These are phyloP conservation scores for Rubroshorea leprosula DNA, from an alignment of 345 rosid genomes.

Conservation along the genomic window DNA sequence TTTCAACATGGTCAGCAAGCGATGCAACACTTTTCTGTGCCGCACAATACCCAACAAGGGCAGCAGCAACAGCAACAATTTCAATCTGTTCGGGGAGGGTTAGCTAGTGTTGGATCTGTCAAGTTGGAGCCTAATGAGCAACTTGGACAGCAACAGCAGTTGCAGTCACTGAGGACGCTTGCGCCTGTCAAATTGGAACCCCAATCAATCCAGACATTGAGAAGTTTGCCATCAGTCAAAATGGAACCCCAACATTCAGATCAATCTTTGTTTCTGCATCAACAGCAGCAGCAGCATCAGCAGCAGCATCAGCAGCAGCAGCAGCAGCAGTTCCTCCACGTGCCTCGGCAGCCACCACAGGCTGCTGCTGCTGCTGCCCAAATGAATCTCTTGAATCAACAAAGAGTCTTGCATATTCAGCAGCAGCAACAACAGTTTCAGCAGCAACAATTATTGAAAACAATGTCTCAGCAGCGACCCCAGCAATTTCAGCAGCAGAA, in stretches of 20 bases:
- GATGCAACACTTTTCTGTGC: slow-evolving; percentile 54
- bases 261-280: slow-evolving; percentile 69
- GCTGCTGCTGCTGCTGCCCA: slow-evolving; percentile 64
- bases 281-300: slow-evolving; percentile 76
- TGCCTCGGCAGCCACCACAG: slow-evolving; percentile 84
- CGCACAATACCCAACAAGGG: slow-evolving; percentile 40
- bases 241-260: slow-evolving; percentile 79
- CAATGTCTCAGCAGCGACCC: slow-evolving; percentile 76
- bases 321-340: slow-evolving; percentile 65
- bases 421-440: slow-evolving; percentile 37
- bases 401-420: slow-evolving; percentile 68
- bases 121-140: slow-evolving; percentile 81
- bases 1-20: slow-evolving; percentile 76
- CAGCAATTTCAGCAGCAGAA: slow-evolving; percentile 78
- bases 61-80: slow-evolving; percentile 66
- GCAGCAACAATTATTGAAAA: slow-evolving; percentile 71
- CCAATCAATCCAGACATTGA: slow-evolving; percentile 56
- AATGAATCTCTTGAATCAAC: slow-evolving; percentile 67
- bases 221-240: slow-evolving; percentile 64
- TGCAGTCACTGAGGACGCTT: slow-evolving; percentile 54
- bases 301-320: slow-evolving; percentile 86
- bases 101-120: slow-evolving; percentile 65
- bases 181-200: slow-evolving; percentile 73
- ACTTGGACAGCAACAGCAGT: slow-evolving; percentile 48
- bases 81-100: slow-evolving; percentile 54